These are phyloP conservation scores for Monilinia fructigena DNA, from an alignment of 2,329 filamentous ascomycete genomes.

Conservation along the genomic window DNA sequence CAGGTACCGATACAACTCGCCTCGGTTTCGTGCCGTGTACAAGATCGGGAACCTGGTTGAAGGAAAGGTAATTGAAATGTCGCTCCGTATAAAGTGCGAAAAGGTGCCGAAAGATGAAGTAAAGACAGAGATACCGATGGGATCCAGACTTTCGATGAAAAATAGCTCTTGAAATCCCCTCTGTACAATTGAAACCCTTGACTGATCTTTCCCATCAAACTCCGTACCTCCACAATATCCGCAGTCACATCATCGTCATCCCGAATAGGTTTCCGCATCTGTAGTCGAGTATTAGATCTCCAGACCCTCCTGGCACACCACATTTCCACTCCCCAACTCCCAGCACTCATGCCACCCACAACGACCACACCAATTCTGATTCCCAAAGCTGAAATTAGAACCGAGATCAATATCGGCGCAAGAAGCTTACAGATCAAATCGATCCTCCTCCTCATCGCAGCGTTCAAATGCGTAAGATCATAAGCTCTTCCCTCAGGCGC, in stretches of 20 bases:
- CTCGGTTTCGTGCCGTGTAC: too few relatives aligned
- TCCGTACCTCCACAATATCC: not conserved
- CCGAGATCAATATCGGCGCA: conserved; percentile 51
- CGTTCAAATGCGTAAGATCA: conserved; percentile 48
- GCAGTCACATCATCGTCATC: not conserved
- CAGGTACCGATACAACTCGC: too few relatives aligned
- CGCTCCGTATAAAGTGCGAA: conserved; percentile 51
- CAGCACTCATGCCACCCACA: conserved; percentile 47
- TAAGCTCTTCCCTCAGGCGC: conserved; percentile 40
- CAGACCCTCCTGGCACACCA: conserved; percentile 45
- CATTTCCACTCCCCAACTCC: conserved; percentile 44
- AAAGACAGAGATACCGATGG: conserved; percentile 51
- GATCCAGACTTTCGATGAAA: conserved; percentile 43
- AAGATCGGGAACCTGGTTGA: too few relatives aligned
- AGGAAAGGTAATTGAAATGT: conserved; percentile 58
- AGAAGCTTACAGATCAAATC: conserved; percentile 57
- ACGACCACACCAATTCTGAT: conserved; percentile 47
- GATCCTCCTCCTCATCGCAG: conserved; percentile 55
- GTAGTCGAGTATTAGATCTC: conserved; percentile 38
- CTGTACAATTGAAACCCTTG: conserved; percentile 32
- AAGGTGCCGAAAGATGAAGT: conserved; percentile 56
- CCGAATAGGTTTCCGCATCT: conserved; percentile 36
- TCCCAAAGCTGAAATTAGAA: conserved; percentile 46
- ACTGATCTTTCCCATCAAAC: conserved; percentile 6
- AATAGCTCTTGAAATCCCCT: conserved; percentile 42